A percentile compares a stretch with the other conserved stretches of the same genome.
Evolutionary conservation across 208 protist species (phyloP).

Genomic region (Leishmania braziliensis): DNA sequence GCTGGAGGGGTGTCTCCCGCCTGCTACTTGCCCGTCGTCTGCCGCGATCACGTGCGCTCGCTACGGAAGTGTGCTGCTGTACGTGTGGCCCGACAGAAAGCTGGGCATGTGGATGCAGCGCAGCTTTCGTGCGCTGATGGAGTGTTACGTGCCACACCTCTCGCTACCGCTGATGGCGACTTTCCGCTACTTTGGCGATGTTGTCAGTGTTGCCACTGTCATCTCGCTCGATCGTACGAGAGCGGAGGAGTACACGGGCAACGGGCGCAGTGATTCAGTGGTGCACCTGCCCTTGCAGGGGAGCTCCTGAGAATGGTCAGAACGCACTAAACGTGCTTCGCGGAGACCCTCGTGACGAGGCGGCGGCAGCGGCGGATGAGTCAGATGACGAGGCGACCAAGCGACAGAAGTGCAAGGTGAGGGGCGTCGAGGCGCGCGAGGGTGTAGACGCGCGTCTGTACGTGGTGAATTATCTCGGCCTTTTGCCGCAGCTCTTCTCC

Average conservation of each 20-base stretch:
- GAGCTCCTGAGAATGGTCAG: conserved; percentile 42
- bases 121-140: conserved; percentile 42
- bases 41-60: conserved; percentile 26
- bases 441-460: conserved; percentile 54
- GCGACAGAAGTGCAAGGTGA: conserved; percentile 20
- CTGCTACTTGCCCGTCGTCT: neutral
- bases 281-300: conserved; percentile 43
- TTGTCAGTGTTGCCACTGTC: conserved; percentile 53
- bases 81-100: conserved; percentile 52
- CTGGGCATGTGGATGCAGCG: conserved; percentile 58
- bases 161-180: conserved; percentile 57
- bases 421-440: conserved; percentile 53
- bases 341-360: neutral
- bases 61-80: conserved; percentile 56
- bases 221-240: conserved; percentile 39
- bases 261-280: conserved; percentile 29
- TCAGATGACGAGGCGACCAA: neutral
- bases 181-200: conserved; percentile 52
- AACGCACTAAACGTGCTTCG: conserved; percentile 51
- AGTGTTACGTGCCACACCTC: conserved; percentile 33
- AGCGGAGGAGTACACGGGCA: conserved; percentile 41
- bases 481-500: conserved; percentile 41
- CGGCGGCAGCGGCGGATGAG: neutral
- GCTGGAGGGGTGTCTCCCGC: conserved; percentile 6
- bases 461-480: conserved; percentile 47